Conservation (phyloP, 2,329 filamentous ascomycete genomes). For the Tolypocladium inflatum region DNA sequence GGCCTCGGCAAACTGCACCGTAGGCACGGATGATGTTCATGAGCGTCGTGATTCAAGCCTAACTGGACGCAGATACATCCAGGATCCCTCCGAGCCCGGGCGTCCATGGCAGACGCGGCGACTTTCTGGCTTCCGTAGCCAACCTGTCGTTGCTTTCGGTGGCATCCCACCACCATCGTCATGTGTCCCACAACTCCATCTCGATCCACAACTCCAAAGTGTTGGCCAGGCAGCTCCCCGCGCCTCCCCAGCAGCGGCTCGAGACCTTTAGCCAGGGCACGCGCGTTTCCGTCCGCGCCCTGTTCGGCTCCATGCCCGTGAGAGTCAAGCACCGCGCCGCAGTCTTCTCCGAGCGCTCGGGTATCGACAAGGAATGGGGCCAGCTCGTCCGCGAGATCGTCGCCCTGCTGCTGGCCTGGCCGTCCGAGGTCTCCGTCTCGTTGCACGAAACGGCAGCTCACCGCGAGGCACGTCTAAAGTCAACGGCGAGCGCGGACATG, state of each 20-base stretch:
- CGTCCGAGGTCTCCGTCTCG: slow-evolving; percentile 42
- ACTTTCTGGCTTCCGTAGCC: slow-evolving; percentile 69
- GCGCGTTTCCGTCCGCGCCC: slow-evolving; percentile 61
- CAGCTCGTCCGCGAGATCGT: slow-evolving; percentile 48
- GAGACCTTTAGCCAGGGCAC: slow-evolving; percentile 58
- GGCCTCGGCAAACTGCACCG: slow-evolving; percentile 66
- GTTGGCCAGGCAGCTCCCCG: slow-evolving; percentile 54
- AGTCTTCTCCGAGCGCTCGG: slow-evolving; percentile 36
- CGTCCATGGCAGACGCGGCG: slow-evolving; percentile 59
- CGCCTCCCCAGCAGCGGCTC: slow-evolving; percentile 47
- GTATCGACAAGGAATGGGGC: slow-evolving; percentile 56
- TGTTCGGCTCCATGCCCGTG: slow-evolving; percentile 88
- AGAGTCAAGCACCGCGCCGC: slow-evolving; percentile 70
- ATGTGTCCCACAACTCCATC: slow-evolving; percentile 55
- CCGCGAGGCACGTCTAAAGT: slow-evolving; percentile 28
- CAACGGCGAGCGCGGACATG: slow-evolving; percentile 10
- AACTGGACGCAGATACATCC: slow-evolving; percentile 57
- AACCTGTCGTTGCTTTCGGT: slow-evolving; percentile 69
- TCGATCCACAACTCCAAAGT: slow-evolving; percentile 60
- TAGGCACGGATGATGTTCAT: slow-evolving; percentile 30
- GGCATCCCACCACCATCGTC: slow-evolving; percentile 55
- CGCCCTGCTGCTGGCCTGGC: slow-evolving; percentile 63
- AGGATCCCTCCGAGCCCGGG: slow-evolving; percentile 43
- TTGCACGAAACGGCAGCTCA: slow-evolving; percentile 40
- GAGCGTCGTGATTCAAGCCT: slow-evolving; percentile 3